A percentile compares a stretch with the other conserved stretches of the same genome.
Conservation (phyloP, 495 filamentous ascomycete genomes). For the Penicillium flavigenum region DNA sequence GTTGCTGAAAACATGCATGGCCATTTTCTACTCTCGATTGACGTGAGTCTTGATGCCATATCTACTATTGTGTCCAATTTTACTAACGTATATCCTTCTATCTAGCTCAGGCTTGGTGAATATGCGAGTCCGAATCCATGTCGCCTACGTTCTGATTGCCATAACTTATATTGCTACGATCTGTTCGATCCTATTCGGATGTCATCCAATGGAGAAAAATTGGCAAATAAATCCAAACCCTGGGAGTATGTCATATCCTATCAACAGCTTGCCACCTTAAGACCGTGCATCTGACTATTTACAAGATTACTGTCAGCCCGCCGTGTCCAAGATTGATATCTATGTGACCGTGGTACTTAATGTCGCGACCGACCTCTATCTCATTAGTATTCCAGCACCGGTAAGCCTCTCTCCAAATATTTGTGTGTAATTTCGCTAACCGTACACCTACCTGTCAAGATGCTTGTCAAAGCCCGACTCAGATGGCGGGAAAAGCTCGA, state of each 20-base stretch:
- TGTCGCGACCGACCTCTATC: constrained; percentile 53
- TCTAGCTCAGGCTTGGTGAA: constrained; percentile 46
- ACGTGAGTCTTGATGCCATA: constrained; percentile 44
- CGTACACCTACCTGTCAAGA: constrained; percentile 28
- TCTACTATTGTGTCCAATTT: background rate
- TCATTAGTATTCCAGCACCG: constrained; percentile 56
- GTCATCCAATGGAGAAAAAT: constrained; percentile 52
- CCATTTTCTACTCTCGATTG: constrained; percentile 59
- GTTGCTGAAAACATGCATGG: constrained; percentile 59
- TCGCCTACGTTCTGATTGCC: constrained; percentile 53
- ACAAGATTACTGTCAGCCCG: constrained; percentile 46
- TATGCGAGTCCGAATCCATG: constrained; percentile 49
- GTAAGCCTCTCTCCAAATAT: constrained; percentile 24
- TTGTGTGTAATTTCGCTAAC: constrained; percentile 3
- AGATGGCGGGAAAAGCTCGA: constrained; percentile 51
- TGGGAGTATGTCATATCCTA: constrained; percentile 51
- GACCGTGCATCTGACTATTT: background rate
- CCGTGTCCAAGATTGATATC: constrained; percentile 48
- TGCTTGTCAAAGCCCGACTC: constrained; percentile 55
- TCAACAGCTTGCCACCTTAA: background rate
- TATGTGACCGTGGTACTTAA: constrained; percentile 52
- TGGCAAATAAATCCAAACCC: constrained; percentile 61
- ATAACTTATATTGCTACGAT: constrained; percentile 55
- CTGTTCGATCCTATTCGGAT: constrained; percentile 53
- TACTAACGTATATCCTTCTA: constrained; percentile 6